Percentiles rank a stretch among this genome's conserved stretches.
phyloP scores from a whole-genome alignment of 129 eudicot genomes.

The Flaveria trinervia region DNA sequence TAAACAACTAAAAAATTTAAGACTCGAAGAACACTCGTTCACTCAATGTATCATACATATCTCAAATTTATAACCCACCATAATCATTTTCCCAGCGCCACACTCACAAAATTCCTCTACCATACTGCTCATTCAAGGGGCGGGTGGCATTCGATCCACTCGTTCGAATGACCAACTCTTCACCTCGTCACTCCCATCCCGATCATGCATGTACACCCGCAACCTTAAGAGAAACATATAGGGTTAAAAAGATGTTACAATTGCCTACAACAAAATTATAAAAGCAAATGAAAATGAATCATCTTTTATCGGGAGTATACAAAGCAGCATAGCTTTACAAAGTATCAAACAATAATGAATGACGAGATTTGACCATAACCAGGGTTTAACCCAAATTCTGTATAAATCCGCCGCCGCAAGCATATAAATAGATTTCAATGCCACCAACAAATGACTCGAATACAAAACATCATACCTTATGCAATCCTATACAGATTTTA shows the following conservation, averaged over 20 bases:
- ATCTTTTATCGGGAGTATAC: constrained; percentile 12
- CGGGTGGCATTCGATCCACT: too few species aligned
- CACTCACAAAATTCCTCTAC: too few species aligned
- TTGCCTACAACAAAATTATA: not conserved
- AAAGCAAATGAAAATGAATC: constrained; percentile 20
- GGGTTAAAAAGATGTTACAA: not conserved
- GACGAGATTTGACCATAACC: constrained; percentile 25
- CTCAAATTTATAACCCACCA: too few species aligned
- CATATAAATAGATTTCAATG: constrained; percentile 3
- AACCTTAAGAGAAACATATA: not conserved
- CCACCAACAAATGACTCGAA: constrained; percentile 14
- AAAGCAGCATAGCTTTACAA: constrained; percentile 20
- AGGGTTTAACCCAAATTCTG: constrained; percentile 15
- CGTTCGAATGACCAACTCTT: too few species aligned
- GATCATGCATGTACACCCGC: too few species aligned
- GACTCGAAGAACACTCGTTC: too few species aligned
- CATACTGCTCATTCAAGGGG: too few species aligned
- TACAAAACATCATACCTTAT: not conserved
- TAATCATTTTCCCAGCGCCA: too few species aligned
- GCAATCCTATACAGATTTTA: constrained; percentile 26
- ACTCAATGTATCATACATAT: too few species aligned
- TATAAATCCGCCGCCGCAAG: constrained; percentile 11
- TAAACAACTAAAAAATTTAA: too few species aligned
- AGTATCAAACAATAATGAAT: constrained; percentile 37
- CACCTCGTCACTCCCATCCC: too few species aligned